phyloP scores from a whole-genome alignment of 768 basidiomycete genomes.

The Epithele typhae region DNA sequence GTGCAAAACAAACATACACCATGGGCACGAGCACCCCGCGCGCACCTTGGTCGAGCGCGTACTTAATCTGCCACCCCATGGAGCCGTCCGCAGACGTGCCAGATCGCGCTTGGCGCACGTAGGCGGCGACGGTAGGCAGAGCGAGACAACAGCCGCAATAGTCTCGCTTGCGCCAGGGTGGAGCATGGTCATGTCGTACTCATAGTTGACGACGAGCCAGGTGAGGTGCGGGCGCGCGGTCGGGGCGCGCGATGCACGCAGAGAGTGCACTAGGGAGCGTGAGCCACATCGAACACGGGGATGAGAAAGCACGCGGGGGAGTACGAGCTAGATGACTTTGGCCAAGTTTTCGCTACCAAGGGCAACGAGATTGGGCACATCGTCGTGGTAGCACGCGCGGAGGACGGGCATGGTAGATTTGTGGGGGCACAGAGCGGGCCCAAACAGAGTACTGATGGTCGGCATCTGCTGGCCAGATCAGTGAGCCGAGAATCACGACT shows the following conservation, averaged over 20 bases:
- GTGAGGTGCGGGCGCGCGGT: constrained; percentile 47
- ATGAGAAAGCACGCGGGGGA: too few relatives aligned
- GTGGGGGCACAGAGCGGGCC: too few relatives aligned
- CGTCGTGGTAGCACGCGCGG: too few relatives aligned
- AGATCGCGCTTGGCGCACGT: constrained; percentile 60
- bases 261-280: constrained; percentile 53
- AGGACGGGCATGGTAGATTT: too few relatives aligned
- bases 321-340: too few relatives aligned
- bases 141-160: constrained; percentile 47
- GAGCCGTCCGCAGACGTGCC: constrained; percentile 42
- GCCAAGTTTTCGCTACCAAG: too few relatives aligned
- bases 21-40: constrained; percentile 63
- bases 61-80: constrained; percentile 69
- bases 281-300: constrained; percentile 67
- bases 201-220: constrained; percentile 66
- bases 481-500: too few relatives aligned
- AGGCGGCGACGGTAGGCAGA: constrained; percentile 42
- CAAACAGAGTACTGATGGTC: too few relatives aligned
- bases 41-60: constrained; percentile 65
- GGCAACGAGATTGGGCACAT: too few relatives aligned
- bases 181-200: constrained; percentile 57
- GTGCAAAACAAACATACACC: too few relatives aligned
- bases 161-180: constrained; percentile 54
- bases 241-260: constrained; percentile 56
- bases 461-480: too few relatives aligned